Evolutionary conservation across 352 stramenopile species (phyloP), one percentile per base, ranked within the genome.

Genomic region (Phytopythium boreale): DNA sequence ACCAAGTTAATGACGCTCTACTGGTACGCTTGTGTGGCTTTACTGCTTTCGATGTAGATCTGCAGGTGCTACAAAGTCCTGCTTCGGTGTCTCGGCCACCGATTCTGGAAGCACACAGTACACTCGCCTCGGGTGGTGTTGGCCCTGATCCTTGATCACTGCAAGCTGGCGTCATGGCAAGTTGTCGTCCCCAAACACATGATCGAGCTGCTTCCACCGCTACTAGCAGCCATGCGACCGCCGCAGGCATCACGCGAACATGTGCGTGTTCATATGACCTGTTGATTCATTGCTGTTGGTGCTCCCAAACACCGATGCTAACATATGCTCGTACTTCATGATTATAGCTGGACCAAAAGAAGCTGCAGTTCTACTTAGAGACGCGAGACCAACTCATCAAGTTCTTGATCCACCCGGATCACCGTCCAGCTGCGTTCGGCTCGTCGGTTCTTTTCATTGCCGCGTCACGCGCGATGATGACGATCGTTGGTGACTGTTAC

Each of bases 51-150:
- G 58, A 1, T 63, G 14, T 50, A 96, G 87, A 87, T 96, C 37
- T 80, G 71, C 57, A 92, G 93, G 37, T 96, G 86, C 68, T 95
- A 93, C 44, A 66, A 71, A 14, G 84, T 87, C 61, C 72, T 96
- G 36, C 56, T 96, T 29, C 70, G 74, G 34, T 93, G 84, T 47
- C 72, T 96, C 51, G 81, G 79, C 0, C 80, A 93, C 66, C 87
- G 83, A 1, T 94, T 95, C 67, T 96, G 88, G 88, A 87, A 87
- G 39, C 80, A 94, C 65, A 89, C 84, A 8, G 80, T 87, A n/a
- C 76, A 92, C 27, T 80, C 85, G 0, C 74, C 84, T 0, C 75
- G 84, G 61, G 64, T 77, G 17, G 87, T 96, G 14, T 56, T 93
- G 9, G 75, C 89, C 52, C 71, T 94, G 47, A 64, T 94, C 6